These are phyloP conservation scores for Brassica incana DNA, from an alignment of 345 rosid genomes.

Conservation along the genomic window DNA sequence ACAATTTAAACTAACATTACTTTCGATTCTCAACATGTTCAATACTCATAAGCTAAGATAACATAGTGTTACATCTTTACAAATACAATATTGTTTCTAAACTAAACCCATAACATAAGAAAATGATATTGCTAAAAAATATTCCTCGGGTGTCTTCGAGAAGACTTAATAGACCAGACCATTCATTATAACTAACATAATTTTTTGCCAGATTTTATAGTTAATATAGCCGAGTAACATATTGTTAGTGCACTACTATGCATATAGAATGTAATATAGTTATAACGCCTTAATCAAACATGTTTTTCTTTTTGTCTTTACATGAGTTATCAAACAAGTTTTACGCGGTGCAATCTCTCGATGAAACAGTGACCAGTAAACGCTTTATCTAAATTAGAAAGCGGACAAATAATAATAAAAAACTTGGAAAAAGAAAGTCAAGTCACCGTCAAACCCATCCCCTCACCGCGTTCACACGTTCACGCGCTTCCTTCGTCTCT, in stretches of 20 bases:
- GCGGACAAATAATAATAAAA: neutral
- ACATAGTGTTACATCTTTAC: neutral
- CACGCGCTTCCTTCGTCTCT: constrained; percentile 53
- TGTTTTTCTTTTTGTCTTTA: constrained; percentile 19
- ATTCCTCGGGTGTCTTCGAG: neutral
- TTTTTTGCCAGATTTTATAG: neutral
- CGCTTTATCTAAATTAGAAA: constrained; percentile 14
- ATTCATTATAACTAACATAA: neutral
- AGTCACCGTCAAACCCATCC: constrained; percentile 53
- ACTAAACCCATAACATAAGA: neutral
- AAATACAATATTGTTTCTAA: neutral
- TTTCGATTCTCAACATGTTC: neutral
- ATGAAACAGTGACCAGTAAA: constrained; percentile 37
- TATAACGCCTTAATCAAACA: constrained; percentile 16
- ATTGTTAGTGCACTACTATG: neutral
- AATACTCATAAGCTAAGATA: neutral
- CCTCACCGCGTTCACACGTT: constrained; percentile 52
- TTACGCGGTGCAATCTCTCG: constrained; percentile 39
- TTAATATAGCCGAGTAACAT: neutral
- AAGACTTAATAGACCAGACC: neutral
- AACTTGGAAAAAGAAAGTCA: constrained; percentile 41
- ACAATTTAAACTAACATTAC: neutral
- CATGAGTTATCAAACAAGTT: constrained; percentile 21
- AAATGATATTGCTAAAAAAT: neutral
- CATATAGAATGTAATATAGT: constrained; percentile 11